phyloP scores from a whole-genome alignment of 1,284 basidiomycete species.

The Hypsizygus ulmarius region DNA sequence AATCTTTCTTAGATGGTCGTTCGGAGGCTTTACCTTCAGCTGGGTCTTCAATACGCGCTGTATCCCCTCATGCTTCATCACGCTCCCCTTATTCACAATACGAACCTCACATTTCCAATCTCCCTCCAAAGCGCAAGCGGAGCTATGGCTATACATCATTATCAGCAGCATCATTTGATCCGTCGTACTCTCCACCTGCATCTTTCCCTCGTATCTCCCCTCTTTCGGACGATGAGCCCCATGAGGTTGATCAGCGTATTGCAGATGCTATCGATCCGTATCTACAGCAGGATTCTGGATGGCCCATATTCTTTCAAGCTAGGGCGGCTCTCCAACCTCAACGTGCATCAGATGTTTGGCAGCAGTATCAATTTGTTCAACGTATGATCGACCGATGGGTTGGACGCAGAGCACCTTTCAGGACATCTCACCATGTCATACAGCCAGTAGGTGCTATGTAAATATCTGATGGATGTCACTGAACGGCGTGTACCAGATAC shows the following conservation, averaged over 20 bases:
- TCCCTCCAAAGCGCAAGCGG: background rate
- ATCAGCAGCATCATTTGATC: background rate
- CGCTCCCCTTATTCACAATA: background rate
- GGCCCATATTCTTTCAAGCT: constrained; percentile 40
- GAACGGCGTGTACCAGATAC: constrained; percentile 36
- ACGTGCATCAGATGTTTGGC: constrained; percentile 40
- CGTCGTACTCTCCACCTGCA: background rate
- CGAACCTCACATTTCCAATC: background rate
- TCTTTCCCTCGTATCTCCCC: constrained; percentile 24
- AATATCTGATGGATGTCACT: constrained; percentile 1
- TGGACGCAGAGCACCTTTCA: constrained; percentile 39
- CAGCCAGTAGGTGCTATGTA: constrained; percentile 31
- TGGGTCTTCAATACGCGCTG: background rate
- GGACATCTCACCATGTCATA: constrained; percentile 30
- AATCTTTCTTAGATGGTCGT: constrained; percentile 3
- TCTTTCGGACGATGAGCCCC: constrained; percentile 31
- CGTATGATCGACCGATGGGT: constrained; percentile 39
- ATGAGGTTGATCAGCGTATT: constrained; percentile 36
- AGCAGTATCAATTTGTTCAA: constrained; percentile 47
- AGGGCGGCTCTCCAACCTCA: constrained; percentile 38
- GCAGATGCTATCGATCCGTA: constrained; percentile 36
- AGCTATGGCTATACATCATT: background rate
- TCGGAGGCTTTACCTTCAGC: background rate
- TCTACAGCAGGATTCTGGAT: constrained; percentile 39
- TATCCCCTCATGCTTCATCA: background rate